Conservation (phyloP, 495 filamentous ascomycete species). For the Thozetella sp. region DNA sequence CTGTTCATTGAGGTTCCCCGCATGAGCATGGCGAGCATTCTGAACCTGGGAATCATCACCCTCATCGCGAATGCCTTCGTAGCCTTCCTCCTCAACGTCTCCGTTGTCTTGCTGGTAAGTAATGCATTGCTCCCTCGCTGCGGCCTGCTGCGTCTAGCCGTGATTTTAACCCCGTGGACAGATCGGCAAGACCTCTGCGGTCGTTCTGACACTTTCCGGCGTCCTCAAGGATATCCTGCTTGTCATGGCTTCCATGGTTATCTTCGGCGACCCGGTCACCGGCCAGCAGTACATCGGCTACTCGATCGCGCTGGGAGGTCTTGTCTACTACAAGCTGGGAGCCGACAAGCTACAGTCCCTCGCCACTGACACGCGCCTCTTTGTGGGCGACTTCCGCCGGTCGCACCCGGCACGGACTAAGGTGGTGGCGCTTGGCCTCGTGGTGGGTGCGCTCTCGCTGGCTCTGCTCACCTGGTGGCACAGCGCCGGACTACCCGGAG, state of each 20-base stretch:
- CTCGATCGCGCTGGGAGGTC: constrained; percentile 77
- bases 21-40: constrained; percentile 66
- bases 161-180: constrained; percentile 34
- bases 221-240: constrained; percentile 95
- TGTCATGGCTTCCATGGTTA: constrained; percentile 77
- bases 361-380: constrained; percentile 58
- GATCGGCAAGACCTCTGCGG: constrained; percentile 92
- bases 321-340: constrained; percentile 93
- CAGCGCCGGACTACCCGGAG: background rate
- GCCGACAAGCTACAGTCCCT: constrained; percentile 75
- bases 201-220: constrained; percentile 91
- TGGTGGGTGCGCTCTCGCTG: background rate
- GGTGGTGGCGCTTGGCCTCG: background rate
- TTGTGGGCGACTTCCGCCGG: constrained; percentile 72
- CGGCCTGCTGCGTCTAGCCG: constrained; percentile 1
- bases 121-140: background rate
- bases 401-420: background rate
- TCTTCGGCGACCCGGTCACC: constrained; percentile 80
- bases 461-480: background rate
- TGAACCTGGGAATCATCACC: constrained; percentile 66
- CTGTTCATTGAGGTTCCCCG: constrained; percentile 72
- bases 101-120: constrained; percentile 85
- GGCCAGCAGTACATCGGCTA: constrained; percentile 86
- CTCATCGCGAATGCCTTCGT: constrained; percentile 74
- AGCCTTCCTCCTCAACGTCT: constrained; percentile 83